Conservation (phyloP, 345 rosid genomes). For the Clausena lansium region DNA sequence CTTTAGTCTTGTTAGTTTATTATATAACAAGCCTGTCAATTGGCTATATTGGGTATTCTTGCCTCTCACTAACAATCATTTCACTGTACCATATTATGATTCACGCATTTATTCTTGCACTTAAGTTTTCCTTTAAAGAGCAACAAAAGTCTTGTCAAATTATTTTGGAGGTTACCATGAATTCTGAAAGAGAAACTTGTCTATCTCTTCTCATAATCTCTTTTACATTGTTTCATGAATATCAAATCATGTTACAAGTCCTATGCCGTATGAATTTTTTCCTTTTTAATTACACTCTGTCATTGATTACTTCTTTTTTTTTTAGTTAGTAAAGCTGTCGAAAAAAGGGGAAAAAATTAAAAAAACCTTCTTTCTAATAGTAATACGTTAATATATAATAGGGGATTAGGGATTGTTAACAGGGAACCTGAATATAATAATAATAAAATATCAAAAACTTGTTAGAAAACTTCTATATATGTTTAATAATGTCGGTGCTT, state of each 20-base stretch:
- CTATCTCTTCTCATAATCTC: not conserved
- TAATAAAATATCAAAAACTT: not conserved
- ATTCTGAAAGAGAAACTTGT: slow-evolving; percentile 26
- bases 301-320: not conserved
- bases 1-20: slow-evolving; percentile 15
- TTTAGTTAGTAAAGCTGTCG: not conserved
- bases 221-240: not conserved
- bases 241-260: slow-evolving; percentile 15
- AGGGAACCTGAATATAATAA: not conserved
- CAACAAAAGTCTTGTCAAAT: slow-evolving; percentile 17
- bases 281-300: not conserved
- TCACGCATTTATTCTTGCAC: slow-evolving; percentile 28
- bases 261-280: not conserved
- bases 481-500: slow-evolving; percentile 14
- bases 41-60: slow-evolving; percentile 31
- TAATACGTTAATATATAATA: not conserved
- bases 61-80: slow-evolving; percentile 28
- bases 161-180: slow-evolving; percentile 7
- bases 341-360: not conserved
- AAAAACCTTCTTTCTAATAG: not conserved
- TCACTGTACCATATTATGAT: slow-evolving; percentile 23
- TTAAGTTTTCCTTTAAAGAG: slow-evolving; percentile 23
- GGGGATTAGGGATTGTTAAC: not conserved
- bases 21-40: slow-evolving; percentile 21
- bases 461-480: not conserved